Conservation (phyloP, 768 basidiomycete species). For the Grammothele lineata region DNA sequence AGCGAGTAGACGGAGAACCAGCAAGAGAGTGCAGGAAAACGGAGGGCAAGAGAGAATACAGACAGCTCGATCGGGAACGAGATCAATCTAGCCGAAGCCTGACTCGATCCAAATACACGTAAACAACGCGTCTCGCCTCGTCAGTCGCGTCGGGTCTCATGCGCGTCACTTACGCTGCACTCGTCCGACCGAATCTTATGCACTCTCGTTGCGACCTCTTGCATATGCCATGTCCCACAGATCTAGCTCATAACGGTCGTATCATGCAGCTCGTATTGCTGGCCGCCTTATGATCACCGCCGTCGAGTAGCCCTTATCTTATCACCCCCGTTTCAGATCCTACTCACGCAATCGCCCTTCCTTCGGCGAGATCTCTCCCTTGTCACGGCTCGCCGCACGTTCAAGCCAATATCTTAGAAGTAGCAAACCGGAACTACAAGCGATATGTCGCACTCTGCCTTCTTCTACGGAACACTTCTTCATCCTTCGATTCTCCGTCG, state of each 20-base stretch:
- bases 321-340: background rate
- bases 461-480: constrained; percentile 90
- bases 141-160: background rate
- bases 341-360: no score
- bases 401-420: background rate
- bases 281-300: no score
- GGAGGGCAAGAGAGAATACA: background rate
- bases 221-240: background rate
- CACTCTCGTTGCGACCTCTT: background rate
- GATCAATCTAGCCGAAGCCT: constrained; percentile 13
- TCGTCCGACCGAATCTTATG: no score
- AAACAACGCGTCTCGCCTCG: constrained; percentile 12
- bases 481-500: constrained; percentile 77
- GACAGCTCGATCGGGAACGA: constrained; percentile 4
- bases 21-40: no score
- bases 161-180: no score
- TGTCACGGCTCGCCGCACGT: background rate
- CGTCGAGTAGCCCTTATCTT: constrained; percentile 3
- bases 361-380: background rate
- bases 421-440: background rate
- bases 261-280: no score
- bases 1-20: background rate
- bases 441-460: constrained; percentile 38
- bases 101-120: constrained; percentile 14
- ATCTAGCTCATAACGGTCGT: no score